Evolutionary conservation across 257 asterid genomes (phyloP).

Genomic region (Solanum paucissectum): DNA sequence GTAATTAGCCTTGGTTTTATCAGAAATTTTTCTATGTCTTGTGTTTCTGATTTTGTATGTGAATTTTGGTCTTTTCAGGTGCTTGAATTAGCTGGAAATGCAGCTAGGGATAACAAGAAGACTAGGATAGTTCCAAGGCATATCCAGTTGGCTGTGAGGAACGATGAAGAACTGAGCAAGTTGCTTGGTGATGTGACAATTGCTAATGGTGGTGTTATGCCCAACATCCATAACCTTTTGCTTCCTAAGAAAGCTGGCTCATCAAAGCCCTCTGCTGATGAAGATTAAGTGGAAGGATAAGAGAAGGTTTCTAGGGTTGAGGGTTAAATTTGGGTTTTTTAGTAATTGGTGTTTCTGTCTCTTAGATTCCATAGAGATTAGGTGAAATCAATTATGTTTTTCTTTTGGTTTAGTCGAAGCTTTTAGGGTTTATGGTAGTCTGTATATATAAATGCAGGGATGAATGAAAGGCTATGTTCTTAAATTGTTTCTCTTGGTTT

Average conservation of each 20-base stretch:
- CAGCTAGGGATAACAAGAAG: constrained; percentile 82
- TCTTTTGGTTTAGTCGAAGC: neutral
- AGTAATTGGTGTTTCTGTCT: neutral
- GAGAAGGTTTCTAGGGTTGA: neutral
- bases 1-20: neutral
- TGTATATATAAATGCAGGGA: constrained; percentile 11
- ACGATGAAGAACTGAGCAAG: constrained; percentile 74
- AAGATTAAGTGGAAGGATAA: constrained; percentile 25
- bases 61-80: constrained; percentile 21
- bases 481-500: neutral
- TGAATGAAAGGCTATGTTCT: neutral
- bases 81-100: constrained; percentile 73
- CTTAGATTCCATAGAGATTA: neutral
- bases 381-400: neutral
- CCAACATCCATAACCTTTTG: constrained; percentile 73
- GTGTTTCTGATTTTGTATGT: neutral
- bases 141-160: constrained; percentile 69
- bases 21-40: too few species aligned
- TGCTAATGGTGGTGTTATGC: constrained; percentile 86
- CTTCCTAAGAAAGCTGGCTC: constrained; percentile 73
- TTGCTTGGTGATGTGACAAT: constrained; percentile 75
- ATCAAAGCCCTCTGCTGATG: constrained; percentile 43
- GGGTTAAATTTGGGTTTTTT: neutral
- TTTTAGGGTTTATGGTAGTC: neutral
- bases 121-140: constrained; percentile 76